These are phyloP conservation scores for Yamadazyma nakazawae DNA, from an alignment of 805 yeast genomes.

Conservation along the genomic window DNA sequence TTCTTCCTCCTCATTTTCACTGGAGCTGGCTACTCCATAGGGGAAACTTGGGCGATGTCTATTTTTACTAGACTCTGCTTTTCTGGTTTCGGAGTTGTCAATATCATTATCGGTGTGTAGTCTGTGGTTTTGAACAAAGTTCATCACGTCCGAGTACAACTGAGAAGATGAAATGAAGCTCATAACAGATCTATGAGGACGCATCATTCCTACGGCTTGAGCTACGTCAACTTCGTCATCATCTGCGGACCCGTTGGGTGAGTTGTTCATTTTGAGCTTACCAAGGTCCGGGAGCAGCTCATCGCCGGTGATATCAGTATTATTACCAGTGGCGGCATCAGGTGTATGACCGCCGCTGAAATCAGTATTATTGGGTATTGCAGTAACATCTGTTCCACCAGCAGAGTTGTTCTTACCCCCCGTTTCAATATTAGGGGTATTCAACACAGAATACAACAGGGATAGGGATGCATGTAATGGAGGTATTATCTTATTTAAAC, in stretches of 20 bases:
- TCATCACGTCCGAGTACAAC: constrained; percentile 22
- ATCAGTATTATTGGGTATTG: no score
- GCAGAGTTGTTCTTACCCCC: neutral
- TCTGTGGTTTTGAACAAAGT: constrained; percentile 8
- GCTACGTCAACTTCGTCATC: constrained; percentile 31
- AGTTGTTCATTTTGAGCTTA: neutral
- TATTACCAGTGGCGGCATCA: no score
- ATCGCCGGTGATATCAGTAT: neutral
- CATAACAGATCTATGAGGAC: constrained; percentile 24
- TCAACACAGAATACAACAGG: neutral
- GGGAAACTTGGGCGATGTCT: constrained; percentile 1
- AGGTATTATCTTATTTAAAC: constrained; percentile 5
- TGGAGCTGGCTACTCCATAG: constrained; percentile 2
- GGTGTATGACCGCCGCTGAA: no score
- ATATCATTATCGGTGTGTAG: constrained; percentile 4
- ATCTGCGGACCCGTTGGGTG: neutral
- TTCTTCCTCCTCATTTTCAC: constrained; percentile 8
- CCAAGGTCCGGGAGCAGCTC: neutral
- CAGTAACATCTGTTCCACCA: no score
- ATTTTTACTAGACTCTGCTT: neutral
- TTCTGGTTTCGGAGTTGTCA: neutral
- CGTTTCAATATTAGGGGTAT: neutral
- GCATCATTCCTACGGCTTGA: constrained; percentile 19
- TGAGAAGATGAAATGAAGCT: constrained; percentile 29
- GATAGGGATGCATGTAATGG: constrained; percentile 7